These are phyloP conservation scores for Malus orientalis DNA, from an alignment of 306 rosid genomes.

Conservation along the genomic window DNA sequence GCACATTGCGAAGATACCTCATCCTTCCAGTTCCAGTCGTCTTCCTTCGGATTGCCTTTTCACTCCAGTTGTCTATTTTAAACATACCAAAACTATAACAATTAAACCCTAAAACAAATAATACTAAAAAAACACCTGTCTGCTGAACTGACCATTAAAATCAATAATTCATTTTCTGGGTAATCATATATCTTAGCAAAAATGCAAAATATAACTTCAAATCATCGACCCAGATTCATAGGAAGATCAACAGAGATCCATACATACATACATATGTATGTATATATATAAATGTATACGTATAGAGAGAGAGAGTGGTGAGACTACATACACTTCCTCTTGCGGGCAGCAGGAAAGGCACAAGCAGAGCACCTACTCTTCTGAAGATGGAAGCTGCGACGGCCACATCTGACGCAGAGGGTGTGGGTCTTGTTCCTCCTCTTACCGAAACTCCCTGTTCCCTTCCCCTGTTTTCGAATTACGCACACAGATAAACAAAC, in stretches of 20 bases:
- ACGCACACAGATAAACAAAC: neutral
- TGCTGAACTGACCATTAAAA: neutral
- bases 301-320: no score
- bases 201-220: neutral
- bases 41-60: constrained; percentile 92
- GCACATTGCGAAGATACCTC: constrained; percentile 90
- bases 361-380: constrained; percentile 94
- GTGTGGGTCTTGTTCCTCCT: constrained; percentile 99
- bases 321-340: constrained; percentile 53
- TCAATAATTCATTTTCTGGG: neutral
- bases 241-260: neutral
- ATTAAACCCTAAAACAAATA: neutral
- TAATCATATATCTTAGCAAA: neutral
- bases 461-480: constrained; percentile 59
- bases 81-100: neutral
- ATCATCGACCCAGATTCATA: neutral
- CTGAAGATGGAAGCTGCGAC: constrained; percentile 97
- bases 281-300: no score
- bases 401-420: constrained; percentile 93
- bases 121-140: neutral
- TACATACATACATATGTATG: no score
- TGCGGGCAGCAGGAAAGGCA: constrained; percentile 93
- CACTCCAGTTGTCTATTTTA: constrained; percentile 85
- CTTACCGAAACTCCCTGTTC: constrained; percentile 96
- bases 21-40: constrained; percentile 98